These are phyloP conservation scores for Aspergillus fructus DNA, from an alignment of 2,329 filamentous ascomycete genomes.

Conservation along the genomic window DNA sequence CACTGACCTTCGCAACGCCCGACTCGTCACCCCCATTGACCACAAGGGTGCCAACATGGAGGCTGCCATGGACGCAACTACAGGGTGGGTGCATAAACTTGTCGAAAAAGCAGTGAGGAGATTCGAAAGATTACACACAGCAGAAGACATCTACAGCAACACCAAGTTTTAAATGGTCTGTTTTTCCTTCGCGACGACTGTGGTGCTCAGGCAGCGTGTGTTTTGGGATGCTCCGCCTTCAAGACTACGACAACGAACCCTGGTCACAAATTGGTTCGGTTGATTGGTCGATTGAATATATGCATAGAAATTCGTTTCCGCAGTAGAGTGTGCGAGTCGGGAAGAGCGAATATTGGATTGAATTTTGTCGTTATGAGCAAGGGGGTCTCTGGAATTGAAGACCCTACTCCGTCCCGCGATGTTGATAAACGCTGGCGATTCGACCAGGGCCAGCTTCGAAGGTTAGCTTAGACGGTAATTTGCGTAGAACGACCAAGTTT, in stretches of 20 bases:
- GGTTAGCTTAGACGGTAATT: neutral
- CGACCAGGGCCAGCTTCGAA: neutral
- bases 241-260: too few relatives aligned
- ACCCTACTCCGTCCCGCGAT: neutral
- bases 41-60: neutral
- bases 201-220: neutral
- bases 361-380: neutral
- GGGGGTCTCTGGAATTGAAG: neutral
- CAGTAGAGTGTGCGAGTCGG: neutral
- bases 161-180: neutral
- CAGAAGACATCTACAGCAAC: neutral
- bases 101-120: slow-evolving; percentile 1
- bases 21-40: neutral
- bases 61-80: neutral
- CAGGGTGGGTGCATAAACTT: slow-evolving; percentile 1
- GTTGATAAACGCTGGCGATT: neutral
- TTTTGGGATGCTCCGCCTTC: neutral
- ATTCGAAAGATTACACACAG: neutral
- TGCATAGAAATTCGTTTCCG: neutral
- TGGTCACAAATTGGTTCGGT: neutral
- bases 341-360: neutral
- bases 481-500: neutral
- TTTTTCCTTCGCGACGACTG: neutral
- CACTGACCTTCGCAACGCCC: neutral
- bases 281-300: neutral